Conservation (phyloP, 2,329 filamentous ascomycete species). For the Neopestalotiopsis clavispora region DNA sequence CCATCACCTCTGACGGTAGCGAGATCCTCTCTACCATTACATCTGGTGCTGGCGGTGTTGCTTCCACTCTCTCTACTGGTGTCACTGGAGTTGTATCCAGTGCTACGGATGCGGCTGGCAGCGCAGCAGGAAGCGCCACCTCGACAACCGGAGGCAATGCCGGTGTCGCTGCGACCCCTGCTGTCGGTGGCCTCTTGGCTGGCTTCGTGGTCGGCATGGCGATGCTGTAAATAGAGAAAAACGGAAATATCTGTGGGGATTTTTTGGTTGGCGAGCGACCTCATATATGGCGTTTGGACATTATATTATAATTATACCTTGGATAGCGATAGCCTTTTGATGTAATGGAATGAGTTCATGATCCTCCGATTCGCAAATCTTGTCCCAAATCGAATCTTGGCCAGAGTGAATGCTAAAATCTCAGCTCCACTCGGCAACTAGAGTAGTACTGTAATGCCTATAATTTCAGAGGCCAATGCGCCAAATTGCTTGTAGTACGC, state of each 20-base stretch:
- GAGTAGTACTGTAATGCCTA: too few relatives aligned
- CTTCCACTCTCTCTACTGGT: slow-evolving; percentile 10
- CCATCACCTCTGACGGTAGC: slow-evolving; percentile 10
- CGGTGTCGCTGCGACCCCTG: slow-evolving; percentile 6
- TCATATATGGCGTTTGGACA: background rate
- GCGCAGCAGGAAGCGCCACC: slow-evolving; percentile 7
- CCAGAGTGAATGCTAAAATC: too few relatives aligned
- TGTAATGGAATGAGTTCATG: background rate
- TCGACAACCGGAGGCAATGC: background rate
- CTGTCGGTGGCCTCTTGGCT: slow-evolving; percentile 13
- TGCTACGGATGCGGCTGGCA: slow-evolving; percentile 14
- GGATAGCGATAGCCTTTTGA: slow-evolving; percentile 1
- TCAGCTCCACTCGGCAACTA: too few relatives aligned
- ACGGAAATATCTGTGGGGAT: background rate
- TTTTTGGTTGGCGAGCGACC: background rate
- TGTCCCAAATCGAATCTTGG: too few relatives aligned
- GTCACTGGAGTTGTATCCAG: slow-evolving; percentile 13
- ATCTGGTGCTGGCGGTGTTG: slow-evolving; percentile 13
- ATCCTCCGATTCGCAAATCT: background rate
- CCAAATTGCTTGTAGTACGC: too few relatives aligned
- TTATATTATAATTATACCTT: background rate
- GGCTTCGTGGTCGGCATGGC: slow-evolving; percentile 12
- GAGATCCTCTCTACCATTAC: slow-evolving; percentile 13
- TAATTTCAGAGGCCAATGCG: too few relatives aligned
- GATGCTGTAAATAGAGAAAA: background rate